Percentiles rank a stretch among this genome's conserved stretches.
Evolutionary conservation across 805 yeast species (phyloP).

Genomic region (Wickerhamomyces xylosicus): DNA sequence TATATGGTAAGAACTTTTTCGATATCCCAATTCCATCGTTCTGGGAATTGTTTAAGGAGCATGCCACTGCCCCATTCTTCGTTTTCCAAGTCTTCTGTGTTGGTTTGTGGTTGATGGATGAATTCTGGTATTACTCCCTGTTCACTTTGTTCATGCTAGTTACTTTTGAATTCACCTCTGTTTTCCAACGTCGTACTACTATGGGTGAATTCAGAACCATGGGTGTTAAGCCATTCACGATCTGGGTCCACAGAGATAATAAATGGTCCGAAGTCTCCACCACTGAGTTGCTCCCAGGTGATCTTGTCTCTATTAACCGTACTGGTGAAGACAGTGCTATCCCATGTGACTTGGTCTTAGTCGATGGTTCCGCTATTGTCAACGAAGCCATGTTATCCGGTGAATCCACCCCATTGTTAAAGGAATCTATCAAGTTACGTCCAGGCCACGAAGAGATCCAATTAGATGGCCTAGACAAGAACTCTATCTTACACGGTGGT

Average conservation of each 20-base stretch:
- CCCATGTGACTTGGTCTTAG: constrained; percentile 83
- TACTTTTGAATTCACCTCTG: constrained; percentile 88
- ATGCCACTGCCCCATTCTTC: constrained; percentile 96
- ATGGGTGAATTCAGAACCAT: constrained; percentile 92
- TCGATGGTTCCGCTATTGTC: constrained; percentile 89
- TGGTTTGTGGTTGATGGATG: constrained; percentile 93
- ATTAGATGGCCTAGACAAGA: constrained; percentile 78
- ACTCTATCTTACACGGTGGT: constrained; percentile 88
- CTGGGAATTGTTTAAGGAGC: constrained; percentile 85
- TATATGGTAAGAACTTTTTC: constrained; percentile 78
- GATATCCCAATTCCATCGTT: constrained; percentile 96
- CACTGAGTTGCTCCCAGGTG: constrained; percentile 81
- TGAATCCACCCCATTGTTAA: constrained; percentile 92
- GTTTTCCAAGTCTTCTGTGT: constrained; percentile 95
- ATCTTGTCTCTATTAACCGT: constrained; percentile 77
- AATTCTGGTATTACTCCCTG: constrained; percentile 90
- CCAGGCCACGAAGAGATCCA: constrained; percentile 60
- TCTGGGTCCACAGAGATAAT: constrained; percentile 60
- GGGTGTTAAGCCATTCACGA: constrained; percentile 88
- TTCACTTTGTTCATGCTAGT: constrained; percentile 88
- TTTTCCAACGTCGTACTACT: constrained; percentile 90
- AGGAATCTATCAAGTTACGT: constrained; percentile 82
- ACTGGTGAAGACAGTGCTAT: constrained; percentile 85
- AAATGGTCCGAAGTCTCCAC: constrained; percentile 66
- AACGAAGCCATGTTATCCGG: constrained; percentile 99